Percentiles rank a stretch among this genome's conserved stretches.
Conservation (phyloP, 371 early-diverging fungal genomes). For the Mortierella sp. region DNA sequence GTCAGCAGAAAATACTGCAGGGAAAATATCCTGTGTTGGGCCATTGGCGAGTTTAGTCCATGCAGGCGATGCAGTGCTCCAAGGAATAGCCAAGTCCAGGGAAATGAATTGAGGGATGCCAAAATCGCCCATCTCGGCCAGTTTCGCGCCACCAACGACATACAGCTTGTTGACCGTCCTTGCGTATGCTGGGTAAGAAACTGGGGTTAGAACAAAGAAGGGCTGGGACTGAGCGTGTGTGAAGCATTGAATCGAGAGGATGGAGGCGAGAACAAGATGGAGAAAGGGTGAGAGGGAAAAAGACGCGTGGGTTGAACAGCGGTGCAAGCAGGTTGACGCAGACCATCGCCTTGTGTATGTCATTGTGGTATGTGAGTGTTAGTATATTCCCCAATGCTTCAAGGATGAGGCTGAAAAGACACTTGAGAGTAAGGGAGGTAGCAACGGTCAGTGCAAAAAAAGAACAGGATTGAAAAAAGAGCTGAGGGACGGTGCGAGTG, state of each 20-base stretch:
- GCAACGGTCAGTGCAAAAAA: too few species aligned
- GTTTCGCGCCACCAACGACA: not conserved
- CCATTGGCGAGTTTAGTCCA: not conserved
- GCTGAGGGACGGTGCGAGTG: too few species aligned
- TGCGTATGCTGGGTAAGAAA: not conserved
- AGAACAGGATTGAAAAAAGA: too few species aligned
- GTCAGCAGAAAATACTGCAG: not conserved
- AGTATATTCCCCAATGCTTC: too few species aligned
- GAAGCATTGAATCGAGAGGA: not conserved
- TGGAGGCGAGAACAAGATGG: not conserved
- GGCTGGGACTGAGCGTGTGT: not conserved
- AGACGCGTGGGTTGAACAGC: not conserved
- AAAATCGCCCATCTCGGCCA: not conserved
- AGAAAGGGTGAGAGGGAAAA: not conserved
- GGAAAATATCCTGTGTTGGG: not conserved
- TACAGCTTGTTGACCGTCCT: not conserved
- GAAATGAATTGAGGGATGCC: not conserved
- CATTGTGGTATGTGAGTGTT: too few species aligned
- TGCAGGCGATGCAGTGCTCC: not conserved
- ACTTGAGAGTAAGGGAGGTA: too few species aligned
- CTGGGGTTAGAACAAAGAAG: not conserved
- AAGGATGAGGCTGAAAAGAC: too few species aligned
- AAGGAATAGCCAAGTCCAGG: not conserved
- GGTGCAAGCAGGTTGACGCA: too few species aligned
- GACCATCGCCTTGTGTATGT: not conserved